Evolutionary conservation across 2,329 filamentous ascomycete genomes (phyloP), one percentile per base, ranked within the genome.

Genomic region (Hypoxylon sp.): DNA sequence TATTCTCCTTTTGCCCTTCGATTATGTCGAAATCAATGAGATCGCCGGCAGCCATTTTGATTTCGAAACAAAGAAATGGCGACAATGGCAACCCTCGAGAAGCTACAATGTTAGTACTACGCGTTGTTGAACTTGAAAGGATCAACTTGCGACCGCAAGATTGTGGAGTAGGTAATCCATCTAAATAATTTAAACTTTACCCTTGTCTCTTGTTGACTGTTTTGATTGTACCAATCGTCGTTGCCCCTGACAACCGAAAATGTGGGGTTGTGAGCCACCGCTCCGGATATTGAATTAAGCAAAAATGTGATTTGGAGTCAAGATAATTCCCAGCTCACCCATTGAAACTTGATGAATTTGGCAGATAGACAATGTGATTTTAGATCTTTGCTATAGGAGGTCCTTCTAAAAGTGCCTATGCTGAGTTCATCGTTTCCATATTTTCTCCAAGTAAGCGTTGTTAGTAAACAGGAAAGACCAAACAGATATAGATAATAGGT

Each of bases 1-100:
- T 98, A 81, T 99, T 99, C 83, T 99, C 96, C 82, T 99, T 99
- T 76, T 98, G 94, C 51, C 88, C 89, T 83, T 99, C 96, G 81
- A 99, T 98, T 70, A 98, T 88, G 75, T 97, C 92, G 83, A 99
- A 98, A 82, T 90, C 83, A 78, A 91, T 88, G 42, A 89, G 80
- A 73, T 91, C 87, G 65, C 80, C 81, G 44, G 80, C 77, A 72
- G 75, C 82, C 83, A 89, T 89, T 75, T 75, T 82, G 72, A 55
- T 61, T 61, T 51, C 73, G 55, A 19, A 35, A 63, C 57, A 33
- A 42, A 63, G 26, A 60, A 63, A 67, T 69, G 65, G 67, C 70
- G 56, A 70, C 61, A 65, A 50, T 56, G 67, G 65, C 60, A 52
- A 58, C 13, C 17, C 61, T 68, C 63, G 46, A 50, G 39, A 33